Evolutionary conservation across 2,329 filamentous ascomycete species (phyloP).

Genomic region (Trichoderma sp.): DNA sequence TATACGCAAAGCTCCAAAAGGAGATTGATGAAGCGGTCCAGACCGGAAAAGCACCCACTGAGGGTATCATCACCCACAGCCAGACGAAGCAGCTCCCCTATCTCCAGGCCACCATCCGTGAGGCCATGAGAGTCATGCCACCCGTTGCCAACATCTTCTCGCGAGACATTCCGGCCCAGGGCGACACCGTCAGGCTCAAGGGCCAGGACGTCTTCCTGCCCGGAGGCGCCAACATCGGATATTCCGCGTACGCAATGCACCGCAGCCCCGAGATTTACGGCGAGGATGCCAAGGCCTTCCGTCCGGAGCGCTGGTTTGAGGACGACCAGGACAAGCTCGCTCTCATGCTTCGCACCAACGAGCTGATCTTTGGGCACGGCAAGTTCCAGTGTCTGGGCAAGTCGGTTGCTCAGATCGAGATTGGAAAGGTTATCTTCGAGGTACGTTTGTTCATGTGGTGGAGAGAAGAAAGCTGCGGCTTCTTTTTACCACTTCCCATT

Average conservation of each 20-base stretch:
- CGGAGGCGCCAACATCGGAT: constrained; percentile 38
- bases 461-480: background rate
- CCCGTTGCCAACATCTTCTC: constrained; percentile 37
- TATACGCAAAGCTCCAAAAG: constrained; percentile 49
- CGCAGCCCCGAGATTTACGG: constrained; percentile 41
- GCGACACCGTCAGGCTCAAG: constrained; percentile 37
- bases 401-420: constrained; percentile 43
- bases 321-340: constrained; percentile 36
- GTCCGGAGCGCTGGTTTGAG: constrained; percentile 46
- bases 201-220: constrained; percentile 46
- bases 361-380: constrained; percentile 45
- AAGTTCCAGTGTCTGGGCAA: constrained; percentile 45
- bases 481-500: too few relatives aligned
- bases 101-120: constrained; percentile 51
- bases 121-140: constrained; percentile 42
- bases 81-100: constrained; percentile 47
- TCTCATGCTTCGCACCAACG: constrained; percentile 41
- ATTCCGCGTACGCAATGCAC: constrained; percentile 39
- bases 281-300: constrained; percentile 39
- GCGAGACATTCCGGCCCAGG: constrained; percentile 32
- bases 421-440: constrained; percentile 47
- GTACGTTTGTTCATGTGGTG: constrained; percentile 34
- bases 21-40: constrained; percentile 55
- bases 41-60: constrained; percentile 41
- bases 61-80: constrained; percentile 44